Evolutionary conservation across 306 rosid genomes (phyloP), one percentile per base, ranked within the genome.

Genomic region (Hippophae tibetana): DNA sequence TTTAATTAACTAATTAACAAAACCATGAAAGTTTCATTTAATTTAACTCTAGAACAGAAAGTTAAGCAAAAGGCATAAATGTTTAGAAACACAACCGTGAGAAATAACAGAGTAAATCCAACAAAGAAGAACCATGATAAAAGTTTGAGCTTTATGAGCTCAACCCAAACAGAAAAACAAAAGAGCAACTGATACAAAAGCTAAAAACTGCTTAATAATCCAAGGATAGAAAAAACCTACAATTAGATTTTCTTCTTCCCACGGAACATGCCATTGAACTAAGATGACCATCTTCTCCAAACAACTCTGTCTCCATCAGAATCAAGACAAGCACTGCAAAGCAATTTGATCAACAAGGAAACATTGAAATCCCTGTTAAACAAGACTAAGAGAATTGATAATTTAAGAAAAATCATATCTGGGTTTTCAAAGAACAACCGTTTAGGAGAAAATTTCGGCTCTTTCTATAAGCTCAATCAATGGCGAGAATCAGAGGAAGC

Each of bases 401-500:
- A 56, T 65, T 51, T 5, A 42, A 54, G 57, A 54, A 70, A 31
- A 31, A 2, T 31, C 4, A 31, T 2, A 31, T 4, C 8, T 68
- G 68, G 65, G 55, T 13, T 9, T 14, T n/a, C 58, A 71, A 67
- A 67, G 25, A 9, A 55, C 61, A 58, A 86, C 95, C 95, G 82
- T 67, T 51, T 62, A 41, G 60, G 64, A 65, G 70, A 76, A 73
- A 61, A 67, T 52, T 13, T 9, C 42, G 38, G 38, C 13, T 8
- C 6, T 8, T 9, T 13, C 51, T 12, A 57, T 48, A 13, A 7
- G 60, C 8, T 14, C 18, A 46, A 54, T 90, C 87, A 86, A 75
- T 88, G 90, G 84, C 81, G 95, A 72, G 97, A 89, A 76, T 84
- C 81, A 63, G 97, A 89, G 80, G 95, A 89, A 80, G 88, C 97